Evolutionary conservation across 2,329 filamentous ascomycete species (phyloP).

Genomic region (Pseudogymnoascus sp.): DNA sequence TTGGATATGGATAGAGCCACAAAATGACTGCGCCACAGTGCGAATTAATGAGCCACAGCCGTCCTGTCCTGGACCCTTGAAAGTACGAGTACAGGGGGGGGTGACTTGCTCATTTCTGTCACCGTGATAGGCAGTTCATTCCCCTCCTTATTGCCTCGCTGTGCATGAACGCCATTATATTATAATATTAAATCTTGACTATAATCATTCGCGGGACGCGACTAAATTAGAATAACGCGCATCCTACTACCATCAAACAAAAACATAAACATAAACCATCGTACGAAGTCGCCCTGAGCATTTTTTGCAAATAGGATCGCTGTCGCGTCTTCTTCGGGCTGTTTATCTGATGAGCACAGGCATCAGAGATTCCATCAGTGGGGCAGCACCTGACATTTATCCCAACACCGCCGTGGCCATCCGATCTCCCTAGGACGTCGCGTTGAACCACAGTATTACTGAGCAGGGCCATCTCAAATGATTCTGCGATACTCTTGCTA

Average conservation of each 20-base stretch:
- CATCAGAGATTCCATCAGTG: constrained; percentile 6
- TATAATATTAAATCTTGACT: constrained; percentile 5
- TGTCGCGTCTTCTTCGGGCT: background rate
- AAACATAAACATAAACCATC: background rate
- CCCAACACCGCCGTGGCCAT: background rate
- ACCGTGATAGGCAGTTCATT: constrained; percentile 1
- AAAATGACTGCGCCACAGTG: background rate
- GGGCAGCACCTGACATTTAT: constrained; percentile 7
- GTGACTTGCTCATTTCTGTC: constrained; percentile 7
- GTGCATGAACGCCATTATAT: background rate
- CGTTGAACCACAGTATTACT: background rate
- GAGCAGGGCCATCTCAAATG: background rate
- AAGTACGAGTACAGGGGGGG: background rate
- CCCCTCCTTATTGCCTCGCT: background rate
- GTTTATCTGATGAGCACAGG: constrained; percentile 6
- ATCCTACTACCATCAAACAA: background rate
- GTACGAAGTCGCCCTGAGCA: background rate
- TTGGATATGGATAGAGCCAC: background rate
- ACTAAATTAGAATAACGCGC: constrained; percentile 1
- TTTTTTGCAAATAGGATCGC: background rate
- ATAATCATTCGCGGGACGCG: background rate
- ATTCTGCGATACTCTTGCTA: background rate
- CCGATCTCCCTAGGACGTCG: background rate
- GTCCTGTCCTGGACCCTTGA: background rate
- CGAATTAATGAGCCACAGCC: no score